phyloP scores from a whole-genome alignment of 2,329 filamentous ascomycete genomes.

The Septoria petroselini region DNA sequence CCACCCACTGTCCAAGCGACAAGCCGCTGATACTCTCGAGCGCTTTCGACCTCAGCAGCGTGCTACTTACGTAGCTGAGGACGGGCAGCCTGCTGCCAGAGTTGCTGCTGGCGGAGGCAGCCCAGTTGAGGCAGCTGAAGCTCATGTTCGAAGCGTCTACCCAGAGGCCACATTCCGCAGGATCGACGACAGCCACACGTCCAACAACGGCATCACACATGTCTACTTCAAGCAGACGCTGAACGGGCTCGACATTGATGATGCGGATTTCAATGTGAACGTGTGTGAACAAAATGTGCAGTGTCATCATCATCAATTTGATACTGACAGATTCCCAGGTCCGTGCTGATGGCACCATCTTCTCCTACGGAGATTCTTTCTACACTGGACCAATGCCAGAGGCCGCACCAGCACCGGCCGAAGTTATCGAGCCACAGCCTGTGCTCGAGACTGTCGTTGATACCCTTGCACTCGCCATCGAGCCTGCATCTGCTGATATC shows the following conservation, averaged over 20 bases:
- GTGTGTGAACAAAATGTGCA: too few species aligned
- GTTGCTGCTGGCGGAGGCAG: slow-evolving; percentile 19
- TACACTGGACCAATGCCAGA: slow-evolving; percentile 47
- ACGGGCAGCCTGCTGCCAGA: slow-evolving; percentile 6
- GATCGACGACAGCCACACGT: slow-evolving; percentile 53
- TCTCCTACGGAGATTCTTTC: slow-evolving; percentile 57
- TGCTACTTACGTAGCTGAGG: slow-evolving; percentile 19
- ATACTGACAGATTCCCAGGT: slow-evolving; percentile 39
- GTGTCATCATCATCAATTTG: not conserved
- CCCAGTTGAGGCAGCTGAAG: slow-evolving; percentile 36
- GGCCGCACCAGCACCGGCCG: slow-evolving; percentile 40
- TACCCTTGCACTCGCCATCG: slow-evolving; percentile 44
- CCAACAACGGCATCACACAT: slow-evolving; percentile 56
- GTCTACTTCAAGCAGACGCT: slow-evolving; percentile 60
- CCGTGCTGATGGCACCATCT: slow-evolving; percentile 52
- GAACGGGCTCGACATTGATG: slow-evolving; percentile 59
- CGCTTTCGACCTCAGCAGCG: slow-evolving; percentile 21
- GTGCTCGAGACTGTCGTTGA: slow-evolving; percentile 46
- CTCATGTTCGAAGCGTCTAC: slow-evolving; percentile 36
- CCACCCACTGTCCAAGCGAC: slow-evolving; percentile 10
- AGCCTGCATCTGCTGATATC: slow-evolving; percentile 40
- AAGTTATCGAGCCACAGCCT: slow-evolving; percentile 44
- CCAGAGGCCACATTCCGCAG: slow-evolving; percentile 50
- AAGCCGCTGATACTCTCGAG: slow-evolving; percentile 11
- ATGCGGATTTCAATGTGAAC: slow-evolving; percentile 60